Evolutionary conservation across 1,284 basidiomycete species (phyloP).

Genomic region (Schizophyllum commune): DNA sequence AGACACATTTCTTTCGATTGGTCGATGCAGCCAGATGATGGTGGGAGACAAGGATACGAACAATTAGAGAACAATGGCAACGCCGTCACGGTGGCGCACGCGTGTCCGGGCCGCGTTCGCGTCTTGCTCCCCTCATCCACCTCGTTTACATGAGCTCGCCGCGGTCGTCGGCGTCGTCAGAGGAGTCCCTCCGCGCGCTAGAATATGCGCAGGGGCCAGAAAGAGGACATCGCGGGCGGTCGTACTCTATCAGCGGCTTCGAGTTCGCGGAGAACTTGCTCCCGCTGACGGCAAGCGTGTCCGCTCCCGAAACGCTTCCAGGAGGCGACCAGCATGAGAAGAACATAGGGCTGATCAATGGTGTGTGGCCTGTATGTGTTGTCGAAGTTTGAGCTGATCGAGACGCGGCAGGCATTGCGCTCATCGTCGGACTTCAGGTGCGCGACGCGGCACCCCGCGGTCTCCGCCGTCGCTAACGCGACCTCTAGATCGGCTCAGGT

Average conservation of each 20-base stretch:
- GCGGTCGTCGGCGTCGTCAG: constrained; percentile 29
- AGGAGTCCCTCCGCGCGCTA: constrained; percentile 67
- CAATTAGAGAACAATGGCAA: not conserved
- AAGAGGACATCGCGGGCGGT: constrained; percentile 31
- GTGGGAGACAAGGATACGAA: not conserved
- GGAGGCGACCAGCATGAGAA: constrained; percentile 47
- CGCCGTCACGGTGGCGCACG: not conserved
- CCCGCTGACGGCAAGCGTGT: constrained; percentile 69
- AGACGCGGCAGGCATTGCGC: constrained; percentile 57
- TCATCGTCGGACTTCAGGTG: constrained; percentile 77
- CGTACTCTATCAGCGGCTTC: constrained; percentile 71
- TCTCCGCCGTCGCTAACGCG: not conserved
- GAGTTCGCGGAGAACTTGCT: constrained; percentile 70
- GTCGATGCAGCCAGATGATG: too few species aligned
- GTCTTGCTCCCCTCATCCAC: not conserved
- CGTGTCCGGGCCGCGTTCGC: not conserved
- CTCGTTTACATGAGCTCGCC: not conserved
- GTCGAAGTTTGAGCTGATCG: too few species aligned
- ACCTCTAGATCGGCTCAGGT: constrained; percentile 72
- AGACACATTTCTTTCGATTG: not conserved
- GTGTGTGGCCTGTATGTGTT: too few species aligned
- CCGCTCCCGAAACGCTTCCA: constrained; percentile 47
- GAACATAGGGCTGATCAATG: constrained; percentile 71
- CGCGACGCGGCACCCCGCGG: constrained; percentile 9
- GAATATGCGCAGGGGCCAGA: constrained; percentile 63